Evolutionary conservation across 768 basidiomycete genomes (phyloP).

Genomic region (Amanita rimosa): DNA sequence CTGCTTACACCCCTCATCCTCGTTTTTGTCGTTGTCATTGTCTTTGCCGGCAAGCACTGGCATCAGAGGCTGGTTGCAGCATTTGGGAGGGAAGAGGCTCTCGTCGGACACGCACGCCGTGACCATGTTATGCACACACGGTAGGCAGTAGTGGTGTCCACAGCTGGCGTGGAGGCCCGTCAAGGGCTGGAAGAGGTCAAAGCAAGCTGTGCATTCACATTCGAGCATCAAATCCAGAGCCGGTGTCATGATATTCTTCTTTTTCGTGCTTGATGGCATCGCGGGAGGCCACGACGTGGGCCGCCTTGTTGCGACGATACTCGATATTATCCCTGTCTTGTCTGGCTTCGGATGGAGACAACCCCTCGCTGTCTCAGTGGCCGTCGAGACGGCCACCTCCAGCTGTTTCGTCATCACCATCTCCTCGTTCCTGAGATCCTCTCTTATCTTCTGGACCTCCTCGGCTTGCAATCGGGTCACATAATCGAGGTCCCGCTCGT

Average conservation of each 20-base stretch:
- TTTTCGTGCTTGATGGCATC: neutral
- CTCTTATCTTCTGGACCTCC: neutral
- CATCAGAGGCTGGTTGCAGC: conserved; percentile 20
- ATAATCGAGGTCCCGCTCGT: neutral
- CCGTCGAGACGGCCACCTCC: neutral
- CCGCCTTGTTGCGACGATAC: too few species aligned
- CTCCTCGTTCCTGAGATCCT: neutral
- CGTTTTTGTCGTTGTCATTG: too few species aligned
- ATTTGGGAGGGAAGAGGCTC: conserved; percentile 38
- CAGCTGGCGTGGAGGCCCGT: conserved; percentile 28
- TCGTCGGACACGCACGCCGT: conserved; percentile 34
- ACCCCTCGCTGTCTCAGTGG: neutral
- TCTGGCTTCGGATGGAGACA: neutral
- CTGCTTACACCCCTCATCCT: neutral
- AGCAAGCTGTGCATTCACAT: conserved; percentile 29
- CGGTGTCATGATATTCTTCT: too few species aligned
- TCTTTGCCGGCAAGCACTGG: neutral
- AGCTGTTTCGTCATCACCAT: neutral
- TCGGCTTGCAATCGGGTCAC: neutral
- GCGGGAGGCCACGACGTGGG: neutral
- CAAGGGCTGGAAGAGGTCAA: conserved; percentile 16
- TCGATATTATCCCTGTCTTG: neutral
- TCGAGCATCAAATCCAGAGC: conserved; percentile 13
- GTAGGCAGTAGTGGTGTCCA: conserved; percentile 32
- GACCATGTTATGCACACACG: conserved; percentile 32